Base-by-base conservation (phyloP, 2,329 filamentous ascomycete genomes). In the Mycosphaerelloides madeirae region DNA sequence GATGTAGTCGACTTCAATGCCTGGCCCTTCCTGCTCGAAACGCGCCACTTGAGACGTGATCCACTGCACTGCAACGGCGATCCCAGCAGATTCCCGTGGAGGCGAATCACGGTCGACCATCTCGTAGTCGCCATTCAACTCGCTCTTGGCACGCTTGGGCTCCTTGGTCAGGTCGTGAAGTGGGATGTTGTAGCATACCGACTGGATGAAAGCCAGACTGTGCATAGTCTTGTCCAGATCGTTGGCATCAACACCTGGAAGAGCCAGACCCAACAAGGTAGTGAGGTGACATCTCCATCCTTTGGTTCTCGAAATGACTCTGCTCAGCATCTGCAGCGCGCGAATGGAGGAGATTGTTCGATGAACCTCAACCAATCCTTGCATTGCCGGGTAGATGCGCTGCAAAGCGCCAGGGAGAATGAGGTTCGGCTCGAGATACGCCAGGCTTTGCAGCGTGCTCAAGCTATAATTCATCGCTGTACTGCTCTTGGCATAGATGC, bases 201-300 rank as follows among this genome's bases (percentile, higher is more conserved):
- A 86, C 66, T 97, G 91, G 45, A 98, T 93, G 64, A 96, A 96
- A 55, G 90, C 87, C 46, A 98, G 75, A 0, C 93, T 94, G 66
- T 95, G 87, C 57, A 95, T 79, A 0, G 93, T 97, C 74, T 98
- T 98, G 63, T 93, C 90, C 19, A 98, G 72, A 67, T 98, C 93
- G 63, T 98, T 98, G 52, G 94, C 90, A 68, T 98, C 94, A 46
- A 98, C 95, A 16, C 93, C 94, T 0, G 94, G 94, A 25, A 98
- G 73, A 3, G 91, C 88, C 48, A 98, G 76, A 4, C 91, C 93
- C n/a, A 98, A 72, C 29, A 98, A 72, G 1, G 91, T 91, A 1
- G 93, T 98, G 52, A 98, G 83, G 64, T 98, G 93, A 61, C 93
- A 97, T 48, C 93, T 80, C 64, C 93, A 96, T n/a, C 93, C 93